phyloP scores from a whole-genome alignment of 148 eudicot genomes.

The Cornus kousa region DNA sequence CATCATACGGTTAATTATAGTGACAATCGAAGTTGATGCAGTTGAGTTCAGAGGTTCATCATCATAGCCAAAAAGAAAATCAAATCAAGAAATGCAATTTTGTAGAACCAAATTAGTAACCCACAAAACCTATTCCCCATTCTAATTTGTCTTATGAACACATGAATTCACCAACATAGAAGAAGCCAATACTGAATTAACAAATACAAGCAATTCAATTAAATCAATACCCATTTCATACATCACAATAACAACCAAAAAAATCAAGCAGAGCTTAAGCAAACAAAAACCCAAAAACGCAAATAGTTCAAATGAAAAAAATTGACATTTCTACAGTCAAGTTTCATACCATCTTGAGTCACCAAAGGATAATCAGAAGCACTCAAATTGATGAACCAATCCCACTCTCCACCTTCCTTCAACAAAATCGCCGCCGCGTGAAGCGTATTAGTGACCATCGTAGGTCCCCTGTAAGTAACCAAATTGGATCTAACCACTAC shows the following conservation, averaged over 20 bases:
- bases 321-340: background rate
- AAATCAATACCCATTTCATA: background rate
- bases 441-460: constrained; percentile 74
- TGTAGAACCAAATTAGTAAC: background rate
- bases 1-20: background rate
- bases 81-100: background rate
- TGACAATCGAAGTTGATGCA: background rate
- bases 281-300: background rate
- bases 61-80: background rate
- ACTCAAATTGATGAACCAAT: constrained; percentile 77
- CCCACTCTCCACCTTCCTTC: constrained; percentile 61
- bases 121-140: background rate
- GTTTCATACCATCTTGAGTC: constrained; percentile 67
- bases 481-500: constrained; percentile 60
- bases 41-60: background rate
- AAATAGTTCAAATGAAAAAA: background rate
- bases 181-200: background rate
- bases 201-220: background rate
- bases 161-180: background rate
- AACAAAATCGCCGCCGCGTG: constrained; percentile 74
- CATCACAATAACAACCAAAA: background rate
- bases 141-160: too few species aligned
- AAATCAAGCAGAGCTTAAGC: background rate
- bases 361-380: constrained; percentile 85
- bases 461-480: constrained; percentile 83